Conservation (phyloP, 2,329 filamentous ascomycete species). For the Alternaria brassicicola region DNA sequence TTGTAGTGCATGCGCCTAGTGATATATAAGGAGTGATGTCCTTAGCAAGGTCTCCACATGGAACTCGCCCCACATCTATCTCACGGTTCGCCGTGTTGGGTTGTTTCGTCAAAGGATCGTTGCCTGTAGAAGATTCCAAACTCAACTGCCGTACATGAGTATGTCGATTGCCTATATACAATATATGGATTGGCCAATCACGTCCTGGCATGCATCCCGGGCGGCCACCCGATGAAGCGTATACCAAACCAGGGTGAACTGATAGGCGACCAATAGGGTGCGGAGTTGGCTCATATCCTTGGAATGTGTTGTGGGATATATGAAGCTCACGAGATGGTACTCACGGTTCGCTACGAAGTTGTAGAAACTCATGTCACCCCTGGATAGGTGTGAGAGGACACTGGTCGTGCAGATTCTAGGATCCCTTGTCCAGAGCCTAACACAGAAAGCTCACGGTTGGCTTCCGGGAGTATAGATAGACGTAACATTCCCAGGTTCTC, state of each 20-base stretch:
- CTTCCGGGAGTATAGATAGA: not conserved
- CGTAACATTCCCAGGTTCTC: not conserved
- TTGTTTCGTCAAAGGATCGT: not conserved
- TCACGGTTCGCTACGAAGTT: not conserved
- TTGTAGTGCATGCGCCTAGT: not conserved
- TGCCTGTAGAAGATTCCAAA: not conserved
- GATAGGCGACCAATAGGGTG: not conserved
- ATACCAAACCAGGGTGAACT: not conserved
- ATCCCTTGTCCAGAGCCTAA: not conserved
- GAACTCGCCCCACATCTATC: not conserved
- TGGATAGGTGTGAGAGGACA: not conserved
- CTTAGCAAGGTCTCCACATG: constrained; percentile 1
- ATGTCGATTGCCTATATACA: constrained; percentile 1
- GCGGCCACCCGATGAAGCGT: not conserved
- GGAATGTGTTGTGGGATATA: not conserved
- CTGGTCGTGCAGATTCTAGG: not conserved
- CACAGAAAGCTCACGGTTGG: not conserved
- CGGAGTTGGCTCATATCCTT: not conserved
- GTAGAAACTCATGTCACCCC: not conserved
- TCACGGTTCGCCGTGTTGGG: not conserved
- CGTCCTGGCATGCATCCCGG: not conserved
- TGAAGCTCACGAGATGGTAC: not conserved
- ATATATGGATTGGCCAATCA: not conserved
- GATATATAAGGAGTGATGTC: not conserved
- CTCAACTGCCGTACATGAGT: constrained; percentile 4